phyloP scores from a whole-genome alignment of 352 stramenopile species.

The Achlya hypogyna region DNA sequence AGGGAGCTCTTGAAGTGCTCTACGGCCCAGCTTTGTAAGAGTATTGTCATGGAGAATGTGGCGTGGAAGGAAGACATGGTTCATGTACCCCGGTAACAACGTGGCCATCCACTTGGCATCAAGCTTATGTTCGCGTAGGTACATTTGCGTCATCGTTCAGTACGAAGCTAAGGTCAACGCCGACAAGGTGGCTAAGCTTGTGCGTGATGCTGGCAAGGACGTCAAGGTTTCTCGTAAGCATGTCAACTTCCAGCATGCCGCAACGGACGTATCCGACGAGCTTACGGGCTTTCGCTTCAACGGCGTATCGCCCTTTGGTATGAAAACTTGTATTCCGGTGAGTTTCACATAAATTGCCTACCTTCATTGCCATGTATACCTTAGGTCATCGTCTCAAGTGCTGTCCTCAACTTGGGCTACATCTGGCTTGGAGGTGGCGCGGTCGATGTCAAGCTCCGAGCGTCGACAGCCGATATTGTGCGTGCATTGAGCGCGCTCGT shows the following conservation, averaged over 20 bases:
- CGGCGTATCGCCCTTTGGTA: slow-evolving; percentile 72
- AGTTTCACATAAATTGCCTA: not conserved
- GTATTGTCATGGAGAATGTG: slow-evolving; percentile 85
- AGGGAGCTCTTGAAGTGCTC: slow-evolving; percentile 57
- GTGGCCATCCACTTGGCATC: not conserved
- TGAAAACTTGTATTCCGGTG: slow-evolving; percentile 60
- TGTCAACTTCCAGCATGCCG: slow-evolving; percentile 84
- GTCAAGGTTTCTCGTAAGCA: slow-evolving; percentile 41
- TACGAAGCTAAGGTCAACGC: slow-evolving; percentile 78
- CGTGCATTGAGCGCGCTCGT: slow-evolving; percentile 39
- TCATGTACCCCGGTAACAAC: slow-evolving; percentile 38
- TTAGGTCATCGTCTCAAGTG: slow-evolving; percentile 61
- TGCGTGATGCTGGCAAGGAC: slow-evolving; percentile 28
- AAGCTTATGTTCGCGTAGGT: slow-evolving; percentile 28
- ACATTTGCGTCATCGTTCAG: slow-evolving; percentile 80
- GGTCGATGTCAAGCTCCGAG: slow-evolving; percentile 67
- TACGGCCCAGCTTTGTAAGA: slow-evolving; percentile 78
- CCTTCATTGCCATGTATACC: not conserved
- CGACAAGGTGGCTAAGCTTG: slow-evolving; percentile 47
- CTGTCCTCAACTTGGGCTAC: slow-evolving; percentile 43
- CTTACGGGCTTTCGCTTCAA: slow-evolving; percentile 83
- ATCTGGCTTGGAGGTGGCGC: slow-evolving; percentile 75
- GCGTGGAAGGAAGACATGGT: slow-evolving; percentile 46
- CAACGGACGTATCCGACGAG: slow-evolving; percentile 51
- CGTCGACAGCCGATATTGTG: slow-evolving; percentile 57